Conservation (phyloP, 768 basidiomycete genomes). For the Paxillus involutus region DNA sequence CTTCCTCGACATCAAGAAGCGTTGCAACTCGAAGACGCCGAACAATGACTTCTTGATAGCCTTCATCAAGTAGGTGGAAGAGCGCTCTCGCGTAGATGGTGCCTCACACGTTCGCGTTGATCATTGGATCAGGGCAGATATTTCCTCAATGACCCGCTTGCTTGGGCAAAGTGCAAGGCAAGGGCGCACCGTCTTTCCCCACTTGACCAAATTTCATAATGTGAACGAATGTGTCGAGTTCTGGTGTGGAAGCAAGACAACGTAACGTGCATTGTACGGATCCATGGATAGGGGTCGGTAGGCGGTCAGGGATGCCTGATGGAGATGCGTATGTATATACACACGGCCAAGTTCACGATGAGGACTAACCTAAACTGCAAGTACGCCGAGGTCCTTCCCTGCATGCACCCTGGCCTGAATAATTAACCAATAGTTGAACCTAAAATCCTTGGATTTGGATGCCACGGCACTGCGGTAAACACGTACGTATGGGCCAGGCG, state of each 20-base stretch:
- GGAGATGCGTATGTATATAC: too few relatives aligned
- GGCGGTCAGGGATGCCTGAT: too few relatives aligned
- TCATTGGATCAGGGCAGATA: too few relatives aligned
- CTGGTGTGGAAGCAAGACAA: background rate
- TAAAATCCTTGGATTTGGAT: constrained; percentile 37
- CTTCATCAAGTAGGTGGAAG: too few relatives aligned
- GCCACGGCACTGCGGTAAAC: constrained; percentile 42
- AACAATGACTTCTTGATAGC: constrained; percentile 32
- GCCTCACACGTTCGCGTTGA: constrained; percentile 23
- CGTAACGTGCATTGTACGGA: constrained; percentile 1
- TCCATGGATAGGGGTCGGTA: constrained; percentile 1
- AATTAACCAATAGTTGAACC: too few relatives aligned
- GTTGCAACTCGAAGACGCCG: constrained; percentile 18
- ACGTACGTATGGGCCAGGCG: constrained; percentile 34
- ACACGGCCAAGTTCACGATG: too few relatives aligned
- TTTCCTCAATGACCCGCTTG: background rate
- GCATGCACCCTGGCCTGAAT: too few relatives aligned
- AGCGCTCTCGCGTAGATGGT: constrained; percentile 33
- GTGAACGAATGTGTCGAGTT: background rate
- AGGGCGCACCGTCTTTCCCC: background rate
- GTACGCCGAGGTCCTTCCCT: too few relatives aligned
- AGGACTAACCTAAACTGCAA: too few relatives aligned
- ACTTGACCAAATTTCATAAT: background rate
- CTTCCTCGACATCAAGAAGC: too few relatives aligned
- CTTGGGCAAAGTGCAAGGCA: constrained; percentile 2